Base-by-base conservation (phyloP, 75 land plant species). In the Pseudotsuga menziesii region DNA sequence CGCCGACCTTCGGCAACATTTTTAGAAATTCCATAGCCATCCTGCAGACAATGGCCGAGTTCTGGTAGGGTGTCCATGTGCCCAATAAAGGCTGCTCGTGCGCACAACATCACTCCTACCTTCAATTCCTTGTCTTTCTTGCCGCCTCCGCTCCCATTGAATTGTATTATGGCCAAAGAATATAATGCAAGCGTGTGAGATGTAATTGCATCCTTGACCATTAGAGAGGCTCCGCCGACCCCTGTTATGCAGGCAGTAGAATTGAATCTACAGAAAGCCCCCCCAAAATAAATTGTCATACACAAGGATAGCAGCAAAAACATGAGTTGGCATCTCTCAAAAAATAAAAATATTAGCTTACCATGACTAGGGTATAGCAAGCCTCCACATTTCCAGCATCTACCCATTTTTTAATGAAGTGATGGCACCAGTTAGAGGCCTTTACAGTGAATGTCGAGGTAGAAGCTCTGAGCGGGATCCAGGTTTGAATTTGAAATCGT, bases 141-240 rank as follows among this genome's bases (percentile, higher is more conserved):
- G 12, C 91, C 79, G 2, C 95, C 97, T n/a, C 94, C 97, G 86
- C 94, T 92, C 27, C 97, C 97, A 80, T 94, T 94, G 84, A 94
- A 94, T 73, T 94, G 97, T 13, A 94, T 90, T 13, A 94, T 86
- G 20, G 92, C 94, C 27, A 94, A 80, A 8, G 97, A 94, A 82
- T 91, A 91, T 3, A 94, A 89, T 22, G 94, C 92, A 32, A 84
- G 61, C n/a, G 97, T 90, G 81, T 92, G 94, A 0, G 90, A 87
- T 26, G 82, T 82, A 12, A 89, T 89, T 59, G 97, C 97, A 4
- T 94, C 97, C 58, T 90, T 88, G 1, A 92, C 92, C 94, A 94
- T 91, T 26, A 94, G 66, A 22, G 94, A 88, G 0, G 89, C 89
- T 7, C 97, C 97, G 23, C 81, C n/a, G 79, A 2, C 75, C 86